Conservation (phyloP, 1,139 yeast genomes). For the Blastobotrys raffinosifermentans region DNA sequence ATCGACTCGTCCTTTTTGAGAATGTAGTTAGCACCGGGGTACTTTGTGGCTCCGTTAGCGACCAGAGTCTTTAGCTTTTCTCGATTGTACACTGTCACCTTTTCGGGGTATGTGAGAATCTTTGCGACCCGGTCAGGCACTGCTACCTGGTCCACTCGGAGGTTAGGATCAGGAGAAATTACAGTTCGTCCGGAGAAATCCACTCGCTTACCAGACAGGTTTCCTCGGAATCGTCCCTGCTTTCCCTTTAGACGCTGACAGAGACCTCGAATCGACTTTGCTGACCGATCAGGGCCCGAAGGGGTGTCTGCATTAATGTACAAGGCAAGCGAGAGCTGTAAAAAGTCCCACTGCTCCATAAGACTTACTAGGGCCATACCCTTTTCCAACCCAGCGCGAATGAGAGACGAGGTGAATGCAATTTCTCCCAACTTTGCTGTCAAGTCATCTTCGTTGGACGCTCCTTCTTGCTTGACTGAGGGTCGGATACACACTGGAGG, state of each 20-base stretch:
- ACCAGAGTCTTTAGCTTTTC: constrained; percentile 69
- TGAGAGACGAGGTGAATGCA: constrained; percentile 90
- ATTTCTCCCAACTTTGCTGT: constrained; percentile 95
- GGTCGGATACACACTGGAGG: constrained; percentile 99
- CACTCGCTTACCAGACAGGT: constrained; percentile 95
- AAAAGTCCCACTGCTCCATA: constrained; percentile 98
- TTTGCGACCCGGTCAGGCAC: constrained; percentile 97
- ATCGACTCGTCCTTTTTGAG: constrained; percentile 78
- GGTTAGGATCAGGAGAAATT: constrained; percentile 96
- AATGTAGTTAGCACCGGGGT: constrained; percentile 96
- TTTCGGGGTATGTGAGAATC: constrained; percentile 92
- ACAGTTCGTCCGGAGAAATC: constrained; percentile 98
- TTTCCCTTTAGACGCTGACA: constrained; percentile 98
- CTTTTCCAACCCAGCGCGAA: constrained; percentile 89
- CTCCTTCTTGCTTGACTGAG: constrained; percentile 91
- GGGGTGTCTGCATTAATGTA: constrained; percentile 92
- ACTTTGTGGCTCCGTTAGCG: constrained; percentile 76
- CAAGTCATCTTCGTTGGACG: constrained; percentile 93
- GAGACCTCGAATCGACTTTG: constrained; percentile 87
- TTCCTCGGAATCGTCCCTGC: constrained; percentile 98
- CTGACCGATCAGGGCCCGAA: constrained; percentile 40
- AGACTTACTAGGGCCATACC: constrained; percentile 88
- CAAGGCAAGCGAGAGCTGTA: constrained; percentile 94
- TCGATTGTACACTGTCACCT: constrained; percentile 81
- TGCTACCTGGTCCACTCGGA: constrained; percentile 93